These are phyloP conservation scores for Blumeriella jaapii DNA, from an alignment of 2,329 filamentous ascomycete genomes.

Conservation along the genomic window DNA sequence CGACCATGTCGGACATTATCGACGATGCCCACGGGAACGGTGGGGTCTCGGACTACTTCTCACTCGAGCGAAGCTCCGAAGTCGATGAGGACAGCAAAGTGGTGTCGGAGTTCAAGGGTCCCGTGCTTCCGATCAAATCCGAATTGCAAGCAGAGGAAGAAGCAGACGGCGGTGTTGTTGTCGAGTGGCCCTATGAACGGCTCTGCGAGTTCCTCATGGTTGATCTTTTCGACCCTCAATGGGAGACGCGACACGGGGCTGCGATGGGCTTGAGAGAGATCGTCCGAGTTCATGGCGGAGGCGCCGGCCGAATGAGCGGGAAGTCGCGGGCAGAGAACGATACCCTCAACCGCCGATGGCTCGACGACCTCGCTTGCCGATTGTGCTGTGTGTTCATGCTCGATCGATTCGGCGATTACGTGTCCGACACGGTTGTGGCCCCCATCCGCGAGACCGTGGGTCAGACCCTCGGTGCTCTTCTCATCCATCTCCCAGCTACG, in stretches of 20 bases:
- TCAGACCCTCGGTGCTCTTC: conserved; percentile 78
- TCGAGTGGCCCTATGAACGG: conserved; percentile 89
- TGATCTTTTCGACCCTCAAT: conserved; percentile 84
- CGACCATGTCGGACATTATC: conserved; percentile 44
- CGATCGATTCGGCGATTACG: conserved; percentile 94
- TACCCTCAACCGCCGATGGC: conserved; percentile 67
- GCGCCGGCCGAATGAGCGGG: conserved; percentile 66
- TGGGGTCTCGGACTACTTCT: conserved; percentile 79
- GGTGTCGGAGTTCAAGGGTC: conserved; percentile 90
- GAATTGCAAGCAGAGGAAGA: conserved; percentile 69
- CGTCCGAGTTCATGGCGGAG: conserved; percentile 78
- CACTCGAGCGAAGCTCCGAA: conserved; percentile 63
- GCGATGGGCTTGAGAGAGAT: conserved; percentile 92
- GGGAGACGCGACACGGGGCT: conserved; percentile 93
- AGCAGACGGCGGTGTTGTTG: conserved; percentile 63
- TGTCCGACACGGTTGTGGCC: conserved; percentile 91
- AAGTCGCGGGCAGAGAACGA: conserved; percentile 68
- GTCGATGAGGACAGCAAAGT: conserved; percentile 86
- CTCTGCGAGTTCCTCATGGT: conserved; percentile 89
- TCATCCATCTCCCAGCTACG: conserved; percentile 68
- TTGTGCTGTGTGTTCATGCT: conserved; percentile 95
- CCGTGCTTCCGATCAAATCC: conserved; percentile 69
- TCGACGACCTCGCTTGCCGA: conserved; percentile 90
- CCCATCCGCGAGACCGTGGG: conserved; percentile 93
- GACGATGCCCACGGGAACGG: conserved; percentile 49